A percentile compares a stretch with the other conserved stretches of the same genome.
These are phyloP conservation scores for Tolypocladium nubicola DNA, from an alignment of 2,329 filamentous ascomycete species.

Conservation along the genomic window DNA sequence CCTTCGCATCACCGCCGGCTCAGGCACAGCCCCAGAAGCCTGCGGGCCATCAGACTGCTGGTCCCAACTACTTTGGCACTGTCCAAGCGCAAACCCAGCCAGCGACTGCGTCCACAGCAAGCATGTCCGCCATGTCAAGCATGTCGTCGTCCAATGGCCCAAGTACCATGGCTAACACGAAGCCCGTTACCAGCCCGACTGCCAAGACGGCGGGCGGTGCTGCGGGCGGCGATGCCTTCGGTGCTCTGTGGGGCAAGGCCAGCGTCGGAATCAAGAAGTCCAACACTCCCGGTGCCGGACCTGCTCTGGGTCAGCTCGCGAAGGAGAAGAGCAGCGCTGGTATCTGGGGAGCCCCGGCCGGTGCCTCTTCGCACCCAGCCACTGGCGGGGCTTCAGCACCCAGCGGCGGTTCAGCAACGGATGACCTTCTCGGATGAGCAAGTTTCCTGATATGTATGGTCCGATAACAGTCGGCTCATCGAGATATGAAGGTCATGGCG, in stretches of 20 bases:
- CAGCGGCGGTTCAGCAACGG: slow-evolving; percentile 28
- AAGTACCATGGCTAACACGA: slow-evolving; percentile 32
- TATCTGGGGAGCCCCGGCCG: slow-evolving; percentile 73
- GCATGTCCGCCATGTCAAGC: slow-evolving; percentile 19
- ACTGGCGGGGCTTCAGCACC: slow-evolving; percentile 13
- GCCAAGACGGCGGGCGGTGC: slow-evolving; percentile 43
- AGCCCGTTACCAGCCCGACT: slow-evolving; percentile 34
- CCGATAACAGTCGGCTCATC: neutral
- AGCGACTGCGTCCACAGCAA: slow-evolving; percentile 16
- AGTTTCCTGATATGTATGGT: neutral
- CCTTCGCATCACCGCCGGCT: slow-evolving; percentile 34
- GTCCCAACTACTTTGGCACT: slow-evolving; percentile 93
- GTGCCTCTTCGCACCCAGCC: slow-evolving; percentile 21
- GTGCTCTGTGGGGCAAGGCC: slow-evolving; percentile 70
- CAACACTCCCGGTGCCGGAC: slow-evolving; percentile 48
- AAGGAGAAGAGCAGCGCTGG: slow-evolving; percentile 94
- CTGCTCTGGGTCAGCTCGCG: slow-evolving; percentile 87
- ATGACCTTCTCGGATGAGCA: slow-evolving; percentile 36
- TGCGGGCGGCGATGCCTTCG: slow-evolving; percentile 75
- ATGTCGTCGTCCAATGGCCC: slow-evolving; percentile 21
- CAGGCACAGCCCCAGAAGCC: slow-evolving; percentile 42
- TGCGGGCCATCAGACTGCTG: slow-evolving; percentile 60
- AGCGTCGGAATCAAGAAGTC: slow-evolving; percentile 68
- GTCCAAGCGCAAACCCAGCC: slow-evolving; percentile 38
- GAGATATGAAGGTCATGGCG: neutral